Percentiles rank a stretch among this genome's conserved stretches.
Evolutionary conservation across 1,284 basidiomycete species (phyloP).

Genomic region (Ceratobasidium sp.): DNA sequence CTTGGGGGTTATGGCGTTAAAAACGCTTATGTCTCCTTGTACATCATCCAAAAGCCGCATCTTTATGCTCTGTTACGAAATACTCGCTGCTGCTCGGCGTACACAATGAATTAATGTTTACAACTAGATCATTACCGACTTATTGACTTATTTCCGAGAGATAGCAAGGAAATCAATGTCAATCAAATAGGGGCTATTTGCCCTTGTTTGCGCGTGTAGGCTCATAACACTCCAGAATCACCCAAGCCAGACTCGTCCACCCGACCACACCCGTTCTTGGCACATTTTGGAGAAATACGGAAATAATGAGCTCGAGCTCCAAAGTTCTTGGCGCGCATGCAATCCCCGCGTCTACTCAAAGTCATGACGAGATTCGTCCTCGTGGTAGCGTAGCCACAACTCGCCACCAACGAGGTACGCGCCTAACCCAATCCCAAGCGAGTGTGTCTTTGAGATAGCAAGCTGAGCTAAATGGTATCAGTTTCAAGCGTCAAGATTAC

Average conservation of each 20-base stretch:
- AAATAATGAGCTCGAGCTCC: not conserved
- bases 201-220: not conserved
- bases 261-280: not conserved
- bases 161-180: not conserved
- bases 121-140: not conserved
- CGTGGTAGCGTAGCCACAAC: too few species aligned
- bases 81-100: not conserved
- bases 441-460: not conserved
- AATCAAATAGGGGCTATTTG: not conserved
- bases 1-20: not conserved
- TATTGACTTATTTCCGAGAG: not conserved
- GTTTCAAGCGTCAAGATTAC: not conserved
- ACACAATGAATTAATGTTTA: not conserved
- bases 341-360: not conserved
- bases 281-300: not conserved
- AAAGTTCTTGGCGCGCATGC: not conserved
- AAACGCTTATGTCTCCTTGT: not conserved
- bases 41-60: not conserved
- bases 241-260: not conserved
- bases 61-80: conserved; percentile 9
- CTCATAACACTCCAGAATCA: not conserved
- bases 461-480: not conserved
- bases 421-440: not conserved
- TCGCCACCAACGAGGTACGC: not conserved
- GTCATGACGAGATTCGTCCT: not conserved